These are phyloP conservation scores for Cynanchum wilfordii DNA, from an alignment of 257 asterid species.

Conservation along the genomic window DNA sequence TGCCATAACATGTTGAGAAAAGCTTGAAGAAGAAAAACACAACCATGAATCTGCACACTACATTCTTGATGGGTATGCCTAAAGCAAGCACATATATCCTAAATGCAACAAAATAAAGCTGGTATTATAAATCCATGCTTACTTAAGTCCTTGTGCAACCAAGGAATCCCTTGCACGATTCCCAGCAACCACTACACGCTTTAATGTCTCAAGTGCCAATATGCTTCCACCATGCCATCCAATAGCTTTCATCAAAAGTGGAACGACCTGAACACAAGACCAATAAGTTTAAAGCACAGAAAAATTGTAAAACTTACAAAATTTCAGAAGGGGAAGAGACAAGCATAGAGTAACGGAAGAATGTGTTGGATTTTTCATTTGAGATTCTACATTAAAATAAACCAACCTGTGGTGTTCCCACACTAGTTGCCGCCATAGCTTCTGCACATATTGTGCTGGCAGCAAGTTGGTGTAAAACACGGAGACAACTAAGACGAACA, in stretches of 20 bases:
- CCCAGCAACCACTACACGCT: slow-evolving; percentile 95
- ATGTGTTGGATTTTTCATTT: not conserved
- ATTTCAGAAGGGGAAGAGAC: not conserved
- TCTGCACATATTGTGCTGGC: slow-evolving; percentile 97
- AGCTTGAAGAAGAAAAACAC: not conserved
- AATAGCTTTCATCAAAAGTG: slow-evolving; percentile 95
- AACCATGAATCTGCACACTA: not conserved
- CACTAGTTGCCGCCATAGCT: slow-evolving; percentile 99
- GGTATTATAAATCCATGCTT: slow-evolving; percentile 21
- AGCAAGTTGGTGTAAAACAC: slow-evolving; percentile 97
- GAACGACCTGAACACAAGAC: slow-evolving; percentile 71
- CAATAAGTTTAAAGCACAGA: slow-evolving; percentile 21
- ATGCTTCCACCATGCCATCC: slow-evolving; percentile 99
- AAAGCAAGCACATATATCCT: not conserved
- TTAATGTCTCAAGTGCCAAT: slow-evolving; percentile 95
- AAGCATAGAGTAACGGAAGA: not conserved
- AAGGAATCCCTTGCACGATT: slow-evolving; percentile 97
- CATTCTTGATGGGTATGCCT: not conserved
- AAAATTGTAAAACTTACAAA: not conserved
- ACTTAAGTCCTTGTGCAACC: slow-evolving; percentile 99
- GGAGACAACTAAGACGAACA: slow-evolving; percentile 94
- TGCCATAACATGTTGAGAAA: not conserved
- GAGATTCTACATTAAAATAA: slow-evolving; percentile 2
- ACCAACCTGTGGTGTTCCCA: slow-evolving; percentile 87
- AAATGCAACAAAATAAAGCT: not conserved